A percentile compares a stretch with the other conserved stretches of the same genome.
These are phyloP conservation scores for Aspergillaceae sp. DNA, from an alignment of 2,329 filamentous ascomycete species.

Conservation along the genomic window DNA sequence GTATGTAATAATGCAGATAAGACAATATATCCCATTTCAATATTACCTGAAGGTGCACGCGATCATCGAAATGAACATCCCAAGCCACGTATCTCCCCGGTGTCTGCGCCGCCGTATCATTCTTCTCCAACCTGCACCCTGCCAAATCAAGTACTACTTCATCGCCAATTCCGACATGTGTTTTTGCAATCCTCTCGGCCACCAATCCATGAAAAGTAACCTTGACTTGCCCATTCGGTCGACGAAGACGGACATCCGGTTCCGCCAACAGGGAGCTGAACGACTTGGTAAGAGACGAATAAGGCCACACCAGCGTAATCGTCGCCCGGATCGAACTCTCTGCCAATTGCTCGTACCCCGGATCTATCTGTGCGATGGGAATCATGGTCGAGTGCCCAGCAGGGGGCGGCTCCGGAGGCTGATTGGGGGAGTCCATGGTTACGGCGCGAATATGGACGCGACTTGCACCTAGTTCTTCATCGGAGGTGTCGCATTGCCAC, in stretches of 20 bases:
- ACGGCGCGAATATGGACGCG: constrained; percentile 8
- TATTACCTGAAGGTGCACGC: constrained; percentile 30
- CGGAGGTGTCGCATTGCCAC: constrained; percentile 4
- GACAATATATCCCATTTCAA: background rate
- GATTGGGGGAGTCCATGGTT: constrained; percentile 22
- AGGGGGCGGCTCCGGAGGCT: constrained; percentile 11
- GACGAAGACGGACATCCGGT: constrained; percentile 71
- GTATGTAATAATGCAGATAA: background rate
- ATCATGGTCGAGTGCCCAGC: constrained; percentile 17
- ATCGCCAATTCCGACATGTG: constrained; percentile 69
- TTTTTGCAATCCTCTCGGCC: constrained; percentile 60
- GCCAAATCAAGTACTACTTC: constrained; percentile 60
- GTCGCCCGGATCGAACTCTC: constrained; percentile 52
- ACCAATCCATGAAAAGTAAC: constrained; percentile 63
- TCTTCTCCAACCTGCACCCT: constrained; percentile 56
- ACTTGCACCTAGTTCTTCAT: constrained; percentile 7
- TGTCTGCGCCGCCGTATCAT: constrained; percentile 43
- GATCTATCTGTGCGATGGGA: constrained; percentile 36
- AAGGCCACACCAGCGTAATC: constrained; percentile 85
- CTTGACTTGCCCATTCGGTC: constrained; percentile 69
- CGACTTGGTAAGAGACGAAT: constrained; percentile 65
- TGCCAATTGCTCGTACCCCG: constrained; percentile 19
- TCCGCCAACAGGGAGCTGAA: constrained; percentile 77
- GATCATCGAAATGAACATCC: constrained; percentile 44
- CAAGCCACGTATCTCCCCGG: constrained; percentile 51